A percentile compares a stretch with the other conserved stretches of the same genome.
Evolutionary conservation across 2,329 filamentous ascomycete species (phyloP).

Genomic region (Verticillium klebahnii): DNA sequence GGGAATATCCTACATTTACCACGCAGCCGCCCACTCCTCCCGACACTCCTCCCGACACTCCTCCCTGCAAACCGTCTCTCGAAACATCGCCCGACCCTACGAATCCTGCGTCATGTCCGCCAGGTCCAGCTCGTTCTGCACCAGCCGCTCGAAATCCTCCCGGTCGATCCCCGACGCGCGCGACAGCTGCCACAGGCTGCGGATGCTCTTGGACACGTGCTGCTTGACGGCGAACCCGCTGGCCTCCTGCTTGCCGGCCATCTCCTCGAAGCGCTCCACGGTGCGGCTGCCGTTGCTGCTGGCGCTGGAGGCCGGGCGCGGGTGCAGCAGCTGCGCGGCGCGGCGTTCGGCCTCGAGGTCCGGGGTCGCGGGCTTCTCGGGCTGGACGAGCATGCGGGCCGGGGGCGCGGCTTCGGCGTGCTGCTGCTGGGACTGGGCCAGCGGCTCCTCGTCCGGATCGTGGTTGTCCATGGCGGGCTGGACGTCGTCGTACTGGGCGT

Average conservation of each 20-base stretch:
- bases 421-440: conserved; percentile 24
- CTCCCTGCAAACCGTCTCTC: not conserved
- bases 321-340: conserved; percentile 39
- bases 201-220: conserved; percentile 72
- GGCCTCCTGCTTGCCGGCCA: conserved; percentile 52
- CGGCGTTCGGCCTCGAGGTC: conserved; percentile 31
- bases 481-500: conserved; percentile 69
- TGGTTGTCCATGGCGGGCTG: conserved; percentile 78
- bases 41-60: not conserved
- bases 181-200: conserved; percentile 70
- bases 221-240: conserved; percentile 72
- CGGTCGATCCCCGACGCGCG: conserved; percentile 67
- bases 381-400: not conserved
- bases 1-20: not conserved
- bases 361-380: conserved; percentile 13
- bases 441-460: conserved; percentile 66
- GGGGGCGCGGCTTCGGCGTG: conserved; percentile 1
- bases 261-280: conserved; percentile 58
- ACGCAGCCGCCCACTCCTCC: not conserved
- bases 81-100: conserved; percentile 43
- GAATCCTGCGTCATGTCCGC: conserved; percentile 44
- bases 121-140: conserved; percentile 67
- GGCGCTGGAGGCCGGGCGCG: conserved; percentile 55
- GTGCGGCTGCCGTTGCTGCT: conserved; percentile 51
- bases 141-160: conserved; percentile 69